Evolutionary conservation across 148 eudicot species (phyloP), one percentile per base, ranked within the genome.

Genomic region (Simmondsia chinensis): DNA sequence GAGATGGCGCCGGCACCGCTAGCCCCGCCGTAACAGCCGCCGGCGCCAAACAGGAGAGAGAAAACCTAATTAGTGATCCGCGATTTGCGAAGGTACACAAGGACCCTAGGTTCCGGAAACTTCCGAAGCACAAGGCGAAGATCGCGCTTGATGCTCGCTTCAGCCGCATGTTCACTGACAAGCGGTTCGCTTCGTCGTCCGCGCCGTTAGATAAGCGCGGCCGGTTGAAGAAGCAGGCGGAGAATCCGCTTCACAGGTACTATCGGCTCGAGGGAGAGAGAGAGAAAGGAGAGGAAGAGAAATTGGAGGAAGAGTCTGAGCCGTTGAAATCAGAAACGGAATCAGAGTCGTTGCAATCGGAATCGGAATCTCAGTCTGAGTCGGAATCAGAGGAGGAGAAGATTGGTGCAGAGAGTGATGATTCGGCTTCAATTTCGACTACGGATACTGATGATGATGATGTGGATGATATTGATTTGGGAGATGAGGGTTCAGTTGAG

Each of bases 161-260:
- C 64, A 31, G 39, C 31, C 57, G 61, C 28, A 54, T 74, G 46
- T 79, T 89, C 41, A 85, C 74, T 9, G 82, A 85, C 36, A 74
- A 74, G 48, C 69, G 49, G 3, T 89, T 89, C 57, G 46, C 68
- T 11, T 18, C 72, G 0, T 81, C 93, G 0, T 56, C 79, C 6
- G 82, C 88, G 15, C 63, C 46, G 11, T 56, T 74, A 0, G 97
- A 89, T 26, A 89, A 84, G 80, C 56, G 95, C 5, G 97, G 97
- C 3, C 84, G 72, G 32, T 52, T 16, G 1, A 79, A 43, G 33
- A 67, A 66, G 44, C 53, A 63, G 10, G 22, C 54, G n/a, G 62
- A 60, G 20, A 68, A 65, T 21, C 61, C 71, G 14, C 84, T 84
- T 24, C 49, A 40, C 2, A 72, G 72, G 4, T 79, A 78, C 33